Conservation (phyloP, 495 filamentous ascomycete genomes). For the Chaetomidium leptoderma region DNA sequence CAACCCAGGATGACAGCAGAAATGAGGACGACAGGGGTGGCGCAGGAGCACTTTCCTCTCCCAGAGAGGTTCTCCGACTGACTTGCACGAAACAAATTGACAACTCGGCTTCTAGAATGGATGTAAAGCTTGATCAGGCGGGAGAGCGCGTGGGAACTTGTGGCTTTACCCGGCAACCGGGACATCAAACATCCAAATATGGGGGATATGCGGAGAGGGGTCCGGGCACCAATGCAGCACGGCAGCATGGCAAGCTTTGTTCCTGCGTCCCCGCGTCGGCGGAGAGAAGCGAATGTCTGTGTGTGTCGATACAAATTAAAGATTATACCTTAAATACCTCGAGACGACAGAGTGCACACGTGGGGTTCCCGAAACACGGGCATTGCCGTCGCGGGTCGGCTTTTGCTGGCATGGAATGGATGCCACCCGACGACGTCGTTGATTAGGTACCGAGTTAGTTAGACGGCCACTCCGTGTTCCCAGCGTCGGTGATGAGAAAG, state of each 20-base stretch:
- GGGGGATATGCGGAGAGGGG: slow-evolving; percentile 10
- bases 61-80: not conserved
- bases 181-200: slow-evolving; percentile 21
- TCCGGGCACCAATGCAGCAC: slow-evolving; percentile 4
- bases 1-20: slow-evolving; percentile 2
- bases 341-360: no score
- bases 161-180: slow-evolving; percentile 20
- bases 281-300: not conserved
- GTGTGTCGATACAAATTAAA: not conserved
- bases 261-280: not conserved
- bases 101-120: slow-evolving; percentile 20
- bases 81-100: slow-evolving; percentile 17
- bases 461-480: no score
- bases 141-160: not conserved
- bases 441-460: no score
- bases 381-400: not conserved
- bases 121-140: not conserved
- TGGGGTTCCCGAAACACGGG: not conserved
- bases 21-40: slow-evolving; percentile 8
- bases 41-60: not conserved
- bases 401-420: not conserved
- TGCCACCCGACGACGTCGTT: no score
- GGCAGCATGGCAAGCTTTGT: not conserved
- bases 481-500: no score
- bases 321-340: no score